phyloP scores from a whole-genome alignment of 2,329 filamentous ascomycete genomes.

The Alternaria sp. region DNA sequence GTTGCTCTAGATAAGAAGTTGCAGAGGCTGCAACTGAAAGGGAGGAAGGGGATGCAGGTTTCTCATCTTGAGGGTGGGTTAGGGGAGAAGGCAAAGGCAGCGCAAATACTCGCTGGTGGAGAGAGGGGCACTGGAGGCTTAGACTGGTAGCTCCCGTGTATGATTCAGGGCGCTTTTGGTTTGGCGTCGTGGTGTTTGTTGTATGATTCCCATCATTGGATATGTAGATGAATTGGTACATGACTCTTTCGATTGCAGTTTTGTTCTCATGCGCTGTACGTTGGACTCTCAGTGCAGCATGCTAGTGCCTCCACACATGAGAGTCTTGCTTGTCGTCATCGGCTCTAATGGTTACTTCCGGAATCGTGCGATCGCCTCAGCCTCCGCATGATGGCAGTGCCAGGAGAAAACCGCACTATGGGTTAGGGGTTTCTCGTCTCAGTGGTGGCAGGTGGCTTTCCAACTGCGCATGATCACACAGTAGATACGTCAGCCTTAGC shows the following conservation, averaged over 20 bases:
- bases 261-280: not conserved
- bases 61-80: slow-evolving; percentile 57
- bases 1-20: slow-evolving; percentile 65
- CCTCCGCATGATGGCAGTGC: not conserved
- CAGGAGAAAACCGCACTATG: not conserved
- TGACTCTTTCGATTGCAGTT: not conserved
- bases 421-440: not conserved
- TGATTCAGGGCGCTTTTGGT: not conserved
- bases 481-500: not conserved
- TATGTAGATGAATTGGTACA: not conserved
- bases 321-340: not conserved
- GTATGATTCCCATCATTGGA: slow-evolving; percentile 2
- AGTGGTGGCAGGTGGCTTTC: not conserved
- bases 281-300: not conserved
- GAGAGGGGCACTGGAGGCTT: slow-evolving; percentile 55
- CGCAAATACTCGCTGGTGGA: slow-evolving; percentile 57
- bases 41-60: slow-evolving; percentile 59
- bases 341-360: not conserved
- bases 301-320: not conserved
- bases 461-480: not conserved
- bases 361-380: not conserved
- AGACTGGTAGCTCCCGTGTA: slow-evolving; percentile 52
- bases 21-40: slow-evolving; percentile 58
- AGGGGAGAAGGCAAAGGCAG: slow-evolving; percentile 55
- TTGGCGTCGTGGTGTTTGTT: slow-evolving; percentile 1